A percentile compares a stretch with the other conserved stretches of the same genome.
These are phyloP conservation scores for Aspergillus bertholletiae DNA, from an alignment of 495 filamentous ascomycete genomes.

Conservation along the genomic window DNA sequence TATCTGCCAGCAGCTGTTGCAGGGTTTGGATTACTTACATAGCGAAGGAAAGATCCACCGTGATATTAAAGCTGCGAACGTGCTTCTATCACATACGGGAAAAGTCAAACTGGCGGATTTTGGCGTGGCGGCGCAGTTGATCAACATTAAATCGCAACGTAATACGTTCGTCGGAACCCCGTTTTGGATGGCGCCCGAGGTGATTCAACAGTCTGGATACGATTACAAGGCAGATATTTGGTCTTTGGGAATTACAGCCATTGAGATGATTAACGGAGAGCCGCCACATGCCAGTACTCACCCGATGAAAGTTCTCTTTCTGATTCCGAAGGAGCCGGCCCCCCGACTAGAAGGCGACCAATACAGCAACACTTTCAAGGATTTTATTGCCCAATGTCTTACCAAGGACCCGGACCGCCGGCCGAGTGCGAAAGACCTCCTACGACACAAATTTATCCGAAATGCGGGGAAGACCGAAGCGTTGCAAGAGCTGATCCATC, in stretches of 20 bases:
- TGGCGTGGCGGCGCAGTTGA: constrained; percentile 92
- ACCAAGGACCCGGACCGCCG: constrained; percentile 84
- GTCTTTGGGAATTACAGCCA: constrained; percentile 94
- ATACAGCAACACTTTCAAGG: constrained; percentile 88
- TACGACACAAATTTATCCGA: constrained; percentile 85
- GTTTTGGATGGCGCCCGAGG: constrained; percentile 99
- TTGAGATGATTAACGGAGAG: constrained; percentile 90
- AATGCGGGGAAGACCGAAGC: constrained; percentile 80
- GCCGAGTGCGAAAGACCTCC: constrained; percentile 82
- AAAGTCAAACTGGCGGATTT: constrained; percentile 98
- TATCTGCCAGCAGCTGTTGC: constrained; percentile 85
- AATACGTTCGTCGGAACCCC: constrained; percentile 99
- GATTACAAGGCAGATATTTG: constrained; percentile 98
- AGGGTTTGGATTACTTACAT: constrained; percentile 91
- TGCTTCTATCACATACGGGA: constrained; percentile 80
- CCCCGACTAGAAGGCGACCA: constrained; percentile 78
- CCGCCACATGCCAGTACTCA: constrained; percentile 88
- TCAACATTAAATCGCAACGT: constrained; percentile 95
- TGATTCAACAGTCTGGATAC: constrained; percentile 95
- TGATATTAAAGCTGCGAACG: constrained; percentile 96
- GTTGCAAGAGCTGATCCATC: constrained; percentile 81
- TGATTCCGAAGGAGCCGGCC: constrained; percentile 88
- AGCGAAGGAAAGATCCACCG: constrained; percentile 94
- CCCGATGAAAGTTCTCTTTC: constrained; percentile 98
- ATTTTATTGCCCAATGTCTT: constrained; percentile 86